These are phyloP conservation scores for Ogataea thermomethanolica DNA, from an alignment of 805 yeast genomes.

Conservation along the genomic window DNA sequence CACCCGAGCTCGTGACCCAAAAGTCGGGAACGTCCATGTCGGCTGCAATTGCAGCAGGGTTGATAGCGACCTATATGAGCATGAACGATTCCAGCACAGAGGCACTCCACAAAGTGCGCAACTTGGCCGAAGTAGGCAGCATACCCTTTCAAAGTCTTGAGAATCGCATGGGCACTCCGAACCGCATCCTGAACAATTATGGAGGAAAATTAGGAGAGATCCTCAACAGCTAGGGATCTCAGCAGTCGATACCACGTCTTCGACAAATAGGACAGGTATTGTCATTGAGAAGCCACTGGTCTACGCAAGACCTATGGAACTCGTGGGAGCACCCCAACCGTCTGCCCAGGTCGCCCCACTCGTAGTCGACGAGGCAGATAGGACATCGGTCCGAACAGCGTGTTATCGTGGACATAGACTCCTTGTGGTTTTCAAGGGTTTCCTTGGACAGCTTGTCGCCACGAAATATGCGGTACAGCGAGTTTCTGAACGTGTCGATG, in stretches of 20 bases:
- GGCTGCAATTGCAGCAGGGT: constrained; percentile 44
- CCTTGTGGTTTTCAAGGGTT: constrained; percentile 18
- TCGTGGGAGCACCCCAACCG: constrained; percentile 46
- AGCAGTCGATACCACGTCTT: constrained; percentile 33
- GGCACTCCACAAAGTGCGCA: constrained; percentile 31
- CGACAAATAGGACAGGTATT: constrained; percentile 61
- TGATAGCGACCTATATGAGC: constrained; percentile 43
- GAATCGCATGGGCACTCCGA: constrained; percentile 17
- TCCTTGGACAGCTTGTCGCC: constrained; percentile 15
- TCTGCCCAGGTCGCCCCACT: constrained; percentile 44
- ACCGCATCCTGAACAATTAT: constrained; percentile 22
- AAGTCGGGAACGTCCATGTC: constrained; percentile 50
- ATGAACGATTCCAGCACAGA: constrained; percentile 35
- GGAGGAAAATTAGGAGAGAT: constrained; percentile 19
- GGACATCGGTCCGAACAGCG: constrained; percentile 40
- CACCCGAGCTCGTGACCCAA: constrained; percentile 29
- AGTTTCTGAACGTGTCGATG: constrained; percentile 22
- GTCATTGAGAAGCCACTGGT: constrained; percentile 50
- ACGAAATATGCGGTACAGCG: constrained; percentile 22
- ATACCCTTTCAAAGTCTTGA: constrained; percentile 12
- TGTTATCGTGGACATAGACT: constrained; percentile 16
- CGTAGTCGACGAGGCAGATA: constrained; percentile 51
- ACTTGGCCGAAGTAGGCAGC: constrained; percentile 14
- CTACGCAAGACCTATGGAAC: constrained; percentile 56
- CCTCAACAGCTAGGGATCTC: constrained; percentile 11